These are phyloP conservation scores for Lanmaoa rubissima DNA, from an alignment of 768 basidiomycete species.

Conservation along the genomic window DNA sequence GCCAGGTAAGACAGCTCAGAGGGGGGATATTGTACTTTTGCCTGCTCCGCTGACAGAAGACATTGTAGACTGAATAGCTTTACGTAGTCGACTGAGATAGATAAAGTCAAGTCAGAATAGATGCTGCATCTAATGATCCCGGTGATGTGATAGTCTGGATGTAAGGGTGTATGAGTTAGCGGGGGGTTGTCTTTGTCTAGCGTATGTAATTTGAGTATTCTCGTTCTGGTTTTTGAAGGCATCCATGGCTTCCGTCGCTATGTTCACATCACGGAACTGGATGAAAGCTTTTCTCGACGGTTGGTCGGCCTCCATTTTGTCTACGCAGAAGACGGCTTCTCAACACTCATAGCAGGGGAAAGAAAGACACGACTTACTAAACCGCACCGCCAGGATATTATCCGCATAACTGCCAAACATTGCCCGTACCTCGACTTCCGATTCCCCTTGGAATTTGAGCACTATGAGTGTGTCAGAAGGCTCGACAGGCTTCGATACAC, in stretches of 20 bases:
- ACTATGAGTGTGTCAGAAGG: conserved; percentile 35
- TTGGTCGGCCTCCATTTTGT: conserved; percentile 31
- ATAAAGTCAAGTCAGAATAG: neutral
- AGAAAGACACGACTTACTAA: conserved; percentile 17
- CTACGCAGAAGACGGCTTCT: conserved; percentile 28
- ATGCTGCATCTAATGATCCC: neutral
- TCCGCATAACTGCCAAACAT: conserved; percentile 24
- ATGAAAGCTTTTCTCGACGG: conserved; percentile 46
- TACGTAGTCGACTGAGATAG: neutral
- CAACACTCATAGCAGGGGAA: neutral
- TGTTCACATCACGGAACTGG: conserved; percentile 46
- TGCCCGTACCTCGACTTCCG: conserved; percentile 26
- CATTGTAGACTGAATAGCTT: neutral
- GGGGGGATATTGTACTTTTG: conserved; percentile 1
- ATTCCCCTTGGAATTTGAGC: conserved; percentile 21
- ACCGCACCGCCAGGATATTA: conserved; percentile 30
- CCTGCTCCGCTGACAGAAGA: neutral
- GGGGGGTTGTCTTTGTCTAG: conserved; percentile 13
- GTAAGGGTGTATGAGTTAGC: conserved; percentile 5
- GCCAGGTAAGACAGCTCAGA: neutral
- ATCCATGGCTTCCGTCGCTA: conserved; percentile 48
- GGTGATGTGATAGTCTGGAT: conserved; percentile 21
- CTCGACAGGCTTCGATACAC: neutral
- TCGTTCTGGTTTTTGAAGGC: conserved; percentile 31
- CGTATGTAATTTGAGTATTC: conserved; percentile 13